Evolutionary conservation across 371 early-diverging fungal species (phyloP), one percentile per base, ranked within the genome.

Genomic region (Conidiobolus coronatus): DNA sequence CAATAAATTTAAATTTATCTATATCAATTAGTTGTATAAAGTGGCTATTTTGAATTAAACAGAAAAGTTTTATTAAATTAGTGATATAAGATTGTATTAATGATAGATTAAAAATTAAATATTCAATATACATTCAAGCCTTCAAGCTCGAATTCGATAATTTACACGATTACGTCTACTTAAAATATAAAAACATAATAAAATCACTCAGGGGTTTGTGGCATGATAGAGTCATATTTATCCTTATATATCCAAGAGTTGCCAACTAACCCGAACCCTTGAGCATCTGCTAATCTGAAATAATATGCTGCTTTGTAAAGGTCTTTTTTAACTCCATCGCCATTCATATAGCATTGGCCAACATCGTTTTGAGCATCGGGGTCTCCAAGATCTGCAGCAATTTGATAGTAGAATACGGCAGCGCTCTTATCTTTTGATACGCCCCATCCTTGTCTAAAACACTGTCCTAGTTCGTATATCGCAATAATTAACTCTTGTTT

Each of bases 181-280:
- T n/a, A n/a, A n/a, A n/a, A 29, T 29, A 29, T 29, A 29, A 5
- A 29, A 29, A 29, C 29, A 29, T 29, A 29, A 5, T 29, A 29
- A 29, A 29, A 5, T 29, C 29, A 29, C 9, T 29, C 29, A 29
- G 3, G 5, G 9, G 29, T 29, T 9, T 29, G 29, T 29, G 29
- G 29, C 29, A 29, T 29, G 3, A 29, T 9, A 3, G 29, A 29
- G 35, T 74, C 69, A 50, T 82, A 82, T 55, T 92, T 90, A 29
- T 78, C 68, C 56, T 90, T 92, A 64, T 75, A 85, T 23, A 92
- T 86, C 93, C 93, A 92, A 18, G 85, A 84, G 55, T 86, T 86
- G n/a, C 81, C 80, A 29, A 90, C 78, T 18, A 80, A 67, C 36
- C 77, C 72, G 13, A 71, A 59, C 2, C 90, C 92, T 56, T 83